Base-by-base conservation (phyloP, 2,329 filamentous ascomycete genomes). In the Sphaerostilbella broomeana region DNA sequence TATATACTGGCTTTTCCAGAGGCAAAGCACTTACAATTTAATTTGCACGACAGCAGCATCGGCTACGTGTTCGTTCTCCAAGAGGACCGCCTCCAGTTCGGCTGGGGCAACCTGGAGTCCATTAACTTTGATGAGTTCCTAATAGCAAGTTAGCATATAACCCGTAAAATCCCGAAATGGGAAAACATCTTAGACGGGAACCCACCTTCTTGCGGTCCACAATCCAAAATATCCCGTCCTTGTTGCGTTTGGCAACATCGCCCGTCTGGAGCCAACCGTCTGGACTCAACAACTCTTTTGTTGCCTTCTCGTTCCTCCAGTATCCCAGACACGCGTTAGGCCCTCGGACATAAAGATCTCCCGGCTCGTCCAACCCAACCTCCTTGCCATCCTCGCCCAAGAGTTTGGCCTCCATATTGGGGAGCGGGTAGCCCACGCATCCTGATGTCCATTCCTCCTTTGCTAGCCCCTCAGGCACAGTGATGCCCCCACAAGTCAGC, bases 261-360 rank as follows among this genome's bases (percentile, higher is more conserved):
- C 77, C 77, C 1, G 77, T 80, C 54, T 67, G 72, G 42, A 80
- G 55, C 73, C 75, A 81, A 1, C 73, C 70, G 31, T 76, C 70
- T 0, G 48, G 31, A 4, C 68, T 69, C 12, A 76, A 39, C 2
- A 63, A 67, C 40, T 76, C 72, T 25, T 48, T 57, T 0, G 76
- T 79, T 3, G 73, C 73, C 13, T 66, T 63, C 1, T 70, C 67
- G 46, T 76, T 79, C 33, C 62, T 59, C 73, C 73, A 79, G 51
- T 79, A 80, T 4, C 73, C 68, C 46, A 75, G 67, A 59, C 75
- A 75, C 4, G 79, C 58, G 30, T 77, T 75, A 4, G 76, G 75
- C 0, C 69, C 75, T 6, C 63, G 59, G 4, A 77, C 60, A 57
- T 67, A 72, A 12, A 79, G 57, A 56, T 79, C 75, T 3, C 71